phyloP scores from a whole-genome alignment of 1,284 basidiomycete genomes.

The Blastosporella zonata region DNA sequence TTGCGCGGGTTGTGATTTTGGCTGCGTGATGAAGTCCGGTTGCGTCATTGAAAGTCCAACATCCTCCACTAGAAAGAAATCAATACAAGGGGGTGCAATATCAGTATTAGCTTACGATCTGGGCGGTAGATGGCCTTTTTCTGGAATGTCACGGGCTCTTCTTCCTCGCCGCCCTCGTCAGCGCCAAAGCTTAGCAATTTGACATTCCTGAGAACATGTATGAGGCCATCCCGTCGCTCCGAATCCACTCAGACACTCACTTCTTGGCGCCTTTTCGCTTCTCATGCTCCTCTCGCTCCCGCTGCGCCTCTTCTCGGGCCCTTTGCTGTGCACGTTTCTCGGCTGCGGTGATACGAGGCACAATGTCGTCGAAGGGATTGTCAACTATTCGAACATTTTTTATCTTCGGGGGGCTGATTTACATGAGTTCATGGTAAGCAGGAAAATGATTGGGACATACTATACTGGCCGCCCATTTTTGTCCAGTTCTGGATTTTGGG shows the following conservation, averaged over 20 bases:
- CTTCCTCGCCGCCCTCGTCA: conserved; percentile 66
- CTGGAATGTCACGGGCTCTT: conserved; percentile 50
- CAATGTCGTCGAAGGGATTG: conserved; percentile 93
- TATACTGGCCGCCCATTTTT: conserved; percentile 83
- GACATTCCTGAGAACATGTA: conserved; percentile 65
- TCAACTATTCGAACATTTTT: conserved; percentile 81
- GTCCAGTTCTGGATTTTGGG: conserved; percentile 63
- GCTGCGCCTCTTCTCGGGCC: conserved; percentile 72
- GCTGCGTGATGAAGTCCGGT: conserved; percentile 34
- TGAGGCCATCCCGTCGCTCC: conserved; percentile 1
- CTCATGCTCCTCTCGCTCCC: conserved; percentile 74
- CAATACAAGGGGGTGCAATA: neutral
- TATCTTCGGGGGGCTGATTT: conserved; percentile 81
- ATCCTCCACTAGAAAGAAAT: conserved; percentile 44
- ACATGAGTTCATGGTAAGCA: conserved; percentile 1
- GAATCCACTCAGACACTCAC: conserved; percentile 39
- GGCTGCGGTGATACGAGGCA: conserved; percentile 93
- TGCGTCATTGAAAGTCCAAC: conserved; percentile 27
- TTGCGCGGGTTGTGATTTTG: conserved; percentile 16
- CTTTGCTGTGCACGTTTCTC: conserved; percentile 82
- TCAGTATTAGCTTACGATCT: conserved; percentile 58
- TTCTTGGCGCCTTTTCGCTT: conserved; percentile 80
- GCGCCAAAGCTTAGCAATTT: conserved; percentile 86
- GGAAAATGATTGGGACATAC: conserved; percentile 42
- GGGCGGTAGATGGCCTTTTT: conserved; percentile 81